Conservation (phyloP, 1,284 basidiomycete genomes). For the Moesziomyces sp. region DNA sequence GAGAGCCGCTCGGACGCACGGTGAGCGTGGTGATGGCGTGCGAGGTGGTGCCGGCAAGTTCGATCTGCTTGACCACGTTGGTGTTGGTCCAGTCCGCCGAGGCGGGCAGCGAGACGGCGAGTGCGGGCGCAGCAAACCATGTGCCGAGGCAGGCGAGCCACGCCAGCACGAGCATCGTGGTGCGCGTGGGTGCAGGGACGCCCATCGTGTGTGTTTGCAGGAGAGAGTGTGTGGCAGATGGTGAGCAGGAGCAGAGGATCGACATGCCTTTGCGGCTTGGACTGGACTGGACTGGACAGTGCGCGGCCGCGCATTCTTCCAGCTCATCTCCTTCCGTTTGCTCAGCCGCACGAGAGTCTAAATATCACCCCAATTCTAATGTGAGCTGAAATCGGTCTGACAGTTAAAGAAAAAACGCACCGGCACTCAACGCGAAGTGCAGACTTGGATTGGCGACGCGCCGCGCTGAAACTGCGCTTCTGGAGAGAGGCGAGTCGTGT, state of each 20-base stretch:
- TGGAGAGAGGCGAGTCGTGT: neutral
- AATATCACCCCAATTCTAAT: neutral
- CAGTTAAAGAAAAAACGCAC: neutral
- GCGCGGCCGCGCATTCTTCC: slow-evolving; percentile 32
- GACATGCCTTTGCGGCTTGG: too few species aligned
- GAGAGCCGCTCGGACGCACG: slow-evolving; percentile 45
- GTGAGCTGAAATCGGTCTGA: neutral
- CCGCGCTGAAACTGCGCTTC: slow-evolving; percentile 3
- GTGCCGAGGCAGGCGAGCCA: slow-evolving; percentile 1
- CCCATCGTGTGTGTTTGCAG: too few species aligned
- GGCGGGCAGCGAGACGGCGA: slow-evolving; percentile 17
- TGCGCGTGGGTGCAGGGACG: neutral
- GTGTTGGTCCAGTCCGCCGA: slow-evolving; percentile 41
- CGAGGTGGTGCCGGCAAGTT: slow-evolving; percentile 55
- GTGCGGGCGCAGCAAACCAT: neutral
- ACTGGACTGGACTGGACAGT: slow-evolving; percentile 18
- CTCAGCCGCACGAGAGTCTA: slow-evolving; percentile 21
- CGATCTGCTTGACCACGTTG: slow-evolving; percentile 47
- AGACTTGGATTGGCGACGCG: neutral
- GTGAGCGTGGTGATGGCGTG: slow-evolving; percentile 40
- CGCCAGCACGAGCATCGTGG: slow-evolving; percentile 3
- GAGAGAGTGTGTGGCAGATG: too few species aligned
- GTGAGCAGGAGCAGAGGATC: neutral
- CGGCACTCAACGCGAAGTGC: slow-evolving; percentile 34
- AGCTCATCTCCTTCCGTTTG: slow-evolving; percentile 12